Conservation (phyloP, 2,329 filamentous ascomycete genomes). For the Fusarium subglutinans region DNA sequence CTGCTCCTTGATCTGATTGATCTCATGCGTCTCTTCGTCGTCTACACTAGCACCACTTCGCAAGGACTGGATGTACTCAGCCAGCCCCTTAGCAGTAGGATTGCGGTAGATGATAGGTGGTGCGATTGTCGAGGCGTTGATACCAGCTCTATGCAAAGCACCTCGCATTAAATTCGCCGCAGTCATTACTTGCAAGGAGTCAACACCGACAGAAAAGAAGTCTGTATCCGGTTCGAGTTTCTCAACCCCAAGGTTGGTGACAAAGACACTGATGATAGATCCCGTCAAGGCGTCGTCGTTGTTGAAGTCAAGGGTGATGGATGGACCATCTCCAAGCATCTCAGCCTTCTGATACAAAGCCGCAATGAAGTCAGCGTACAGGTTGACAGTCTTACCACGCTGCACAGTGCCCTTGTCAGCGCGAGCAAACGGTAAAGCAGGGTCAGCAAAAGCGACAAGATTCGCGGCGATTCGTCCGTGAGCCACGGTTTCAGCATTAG, state of each 20-base stretch:
- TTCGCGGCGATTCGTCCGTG: not conserved
- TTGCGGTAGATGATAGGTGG: not conserved
- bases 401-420: not conserved
- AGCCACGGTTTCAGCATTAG: not conserved
- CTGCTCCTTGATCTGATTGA: not conserved
- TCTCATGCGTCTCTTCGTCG: not conserved
- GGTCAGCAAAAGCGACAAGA: not conserved
- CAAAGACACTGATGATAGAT: not conserved
- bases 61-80: not conserved
- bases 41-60: not conserved
- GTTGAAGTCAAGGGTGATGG: not conserved
- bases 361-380: not conserved
- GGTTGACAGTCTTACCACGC: not conserved
- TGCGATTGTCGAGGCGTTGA: fast-evolving
- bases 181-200: not conserved
- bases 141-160: fast-evolving
- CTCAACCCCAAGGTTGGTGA: not conserved
- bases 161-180: not conserved
- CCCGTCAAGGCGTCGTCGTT: fast-evolving
- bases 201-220: not conserved
- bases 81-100: not conserved
- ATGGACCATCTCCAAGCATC: fast-evolving
- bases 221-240: not conserved
- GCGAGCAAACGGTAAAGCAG: not conserved
- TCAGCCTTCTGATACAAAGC: not conserved